These are phyloP conservation scores for Colletotrichum incanum DNA, from an alignment of 2,329 filamentous ascomycete species.

Conservation along the genomic window DNA sequence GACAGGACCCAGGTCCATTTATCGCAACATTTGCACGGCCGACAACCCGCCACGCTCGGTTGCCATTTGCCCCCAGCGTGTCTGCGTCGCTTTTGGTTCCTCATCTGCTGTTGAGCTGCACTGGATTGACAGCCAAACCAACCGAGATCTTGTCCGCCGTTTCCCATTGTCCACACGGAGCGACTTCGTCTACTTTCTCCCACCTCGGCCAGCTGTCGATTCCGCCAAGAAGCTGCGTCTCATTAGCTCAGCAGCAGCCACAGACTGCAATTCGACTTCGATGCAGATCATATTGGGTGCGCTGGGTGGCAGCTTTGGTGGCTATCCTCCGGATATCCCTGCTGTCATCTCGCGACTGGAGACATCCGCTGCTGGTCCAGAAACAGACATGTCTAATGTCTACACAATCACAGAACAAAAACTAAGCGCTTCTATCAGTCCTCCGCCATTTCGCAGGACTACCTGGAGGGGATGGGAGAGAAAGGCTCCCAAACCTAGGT, in stretches of 20 bases:
- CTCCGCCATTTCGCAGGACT: not conserved
- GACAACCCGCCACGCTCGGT: conserved; percentile 77
- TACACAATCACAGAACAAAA: conserved; percentile 29
- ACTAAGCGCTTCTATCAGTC: not conserved
- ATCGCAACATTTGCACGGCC: conserved; percentile 69
- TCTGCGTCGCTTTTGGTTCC: conserved; percentile 77
- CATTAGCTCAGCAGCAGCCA: conserved; percentile 71
- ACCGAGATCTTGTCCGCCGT: conserved; percentile 67
- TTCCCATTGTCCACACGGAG: conserved; percentile 69
- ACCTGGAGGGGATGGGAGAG: not conserved
- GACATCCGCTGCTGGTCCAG: conserved; percentile 6
- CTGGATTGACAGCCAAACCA: conserved; percentile 65
- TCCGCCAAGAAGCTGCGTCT: conserved; percentile 71
- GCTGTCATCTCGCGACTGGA: conserved; percentile 45
- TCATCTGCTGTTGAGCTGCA: conserved; percentile 75
- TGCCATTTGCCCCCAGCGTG: conserved; percentile 75
- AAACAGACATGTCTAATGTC: conserved; percentile 13
- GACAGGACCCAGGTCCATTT: conserved; percentile 51
- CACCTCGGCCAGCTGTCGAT: conserved; percentile 64
- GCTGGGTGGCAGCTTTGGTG: conserved; percentile 40
- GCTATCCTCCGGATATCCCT: conserved; percentile 6
- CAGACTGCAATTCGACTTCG: conserved; percentile 47
- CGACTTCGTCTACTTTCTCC: conserved; percentile 73
- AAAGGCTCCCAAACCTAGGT: not conserved
- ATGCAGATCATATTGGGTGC: conserved; percentile 44